Conservation (phyloP, 129 eudicot species). For the Tagetes erecta region DNA sequence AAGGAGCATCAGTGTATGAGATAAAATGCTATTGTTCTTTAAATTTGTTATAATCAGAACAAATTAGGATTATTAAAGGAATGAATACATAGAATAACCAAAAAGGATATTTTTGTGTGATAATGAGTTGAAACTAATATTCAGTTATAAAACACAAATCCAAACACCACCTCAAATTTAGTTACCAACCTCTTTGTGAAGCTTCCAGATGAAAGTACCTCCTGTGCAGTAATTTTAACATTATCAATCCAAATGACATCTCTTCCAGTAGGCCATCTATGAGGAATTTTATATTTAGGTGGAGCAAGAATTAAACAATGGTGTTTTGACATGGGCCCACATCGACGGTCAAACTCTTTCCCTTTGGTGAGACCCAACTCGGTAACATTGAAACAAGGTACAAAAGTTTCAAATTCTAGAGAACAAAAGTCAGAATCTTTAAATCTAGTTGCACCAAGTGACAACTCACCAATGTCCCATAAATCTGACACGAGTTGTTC, state of each 20-base stretch:
- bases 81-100: neutral
- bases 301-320: conserved; percentile 85
- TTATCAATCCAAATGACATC: conserved; percentile 97
- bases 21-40: neutral
- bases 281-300: conserved; percentile 75
- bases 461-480: conserved; percentile 77
- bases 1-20: neutral
- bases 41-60: neutral
- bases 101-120: neutral
- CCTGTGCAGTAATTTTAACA: conserved; percentile 91
- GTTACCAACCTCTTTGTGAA: conserved; percentile 74
- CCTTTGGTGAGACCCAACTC: conserved; percentile 69
- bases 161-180: neutral
- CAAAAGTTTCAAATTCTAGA: conserved; percentile 62
- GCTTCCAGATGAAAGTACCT: conserved; percentile 97
- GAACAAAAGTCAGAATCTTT: conserved; percentile 76
- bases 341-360: conserved; percentile 80
- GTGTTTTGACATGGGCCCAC: conserved; percentile 52
- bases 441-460: conserved; percentile 60
- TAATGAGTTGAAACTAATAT: neutral
- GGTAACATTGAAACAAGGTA: conserved; percentile 80
- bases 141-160: neutral
- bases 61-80: neutral
- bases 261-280: conserved; percentile 96
- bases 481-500: conserved; percentile 91